Evolutionary conservation across 75 land plant genomes (phyloP).

Genomic region (Picea sitchensis): DNA sequence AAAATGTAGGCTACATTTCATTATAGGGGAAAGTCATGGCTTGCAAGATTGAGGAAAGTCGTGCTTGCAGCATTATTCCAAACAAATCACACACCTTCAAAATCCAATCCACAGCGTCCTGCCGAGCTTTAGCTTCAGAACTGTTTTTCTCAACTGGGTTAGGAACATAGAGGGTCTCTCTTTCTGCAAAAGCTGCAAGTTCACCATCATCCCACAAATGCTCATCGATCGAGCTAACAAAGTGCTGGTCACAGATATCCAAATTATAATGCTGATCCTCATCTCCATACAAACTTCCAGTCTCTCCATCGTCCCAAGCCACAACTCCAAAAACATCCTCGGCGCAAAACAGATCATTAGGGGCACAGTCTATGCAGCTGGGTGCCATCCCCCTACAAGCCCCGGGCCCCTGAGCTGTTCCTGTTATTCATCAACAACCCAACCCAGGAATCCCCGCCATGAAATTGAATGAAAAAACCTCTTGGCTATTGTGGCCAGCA

Average conservation of each 20-base stretch:
- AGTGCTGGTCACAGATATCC: neutral
- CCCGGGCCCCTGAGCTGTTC: neutral
- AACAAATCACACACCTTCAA: conserved; percentile 29
- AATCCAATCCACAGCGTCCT: conserved; percentile 58
- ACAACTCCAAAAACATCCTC: conserved; percentile 3
- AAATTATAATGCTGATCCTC: neutral
- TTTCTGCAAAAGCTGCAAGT: conserved; percentile 4
- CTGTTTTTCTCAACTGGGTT: conserved; percentile 16
- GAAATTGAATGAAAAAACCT: neutral
- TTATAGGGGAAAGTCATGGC: too few species aligned
- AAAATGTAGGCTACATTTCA: too few species aligned
- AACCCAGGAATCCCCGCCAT: neutral
- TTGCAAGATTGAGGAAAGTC: too few species aligned
- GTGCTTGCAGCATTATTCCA: too few species aligned
- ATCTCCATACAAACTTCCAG: conserved; percentile 1
- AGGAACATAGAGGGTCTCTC: conserved; percentile 6
- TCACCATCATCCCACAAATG: conserved; percentile 1
- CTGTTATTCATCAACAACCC: conserved; percentile 6
- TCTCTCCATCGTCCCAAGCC: conserved; percentile 1
- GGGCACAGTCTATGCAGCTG: conserved; percentile 1
- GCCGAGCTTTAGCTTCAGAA: conserved; percentile 32
- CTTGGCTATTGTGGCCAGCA: neutral
- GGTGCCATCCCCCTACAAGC: conserved; percentile 9
- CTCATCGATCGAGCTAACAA: too few species aligned
- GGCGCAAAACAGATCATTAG: neutral